phyloP scores from a whole-genome alignment of 257 asterid genomes.

The Solanum medicagineum region DNA sequence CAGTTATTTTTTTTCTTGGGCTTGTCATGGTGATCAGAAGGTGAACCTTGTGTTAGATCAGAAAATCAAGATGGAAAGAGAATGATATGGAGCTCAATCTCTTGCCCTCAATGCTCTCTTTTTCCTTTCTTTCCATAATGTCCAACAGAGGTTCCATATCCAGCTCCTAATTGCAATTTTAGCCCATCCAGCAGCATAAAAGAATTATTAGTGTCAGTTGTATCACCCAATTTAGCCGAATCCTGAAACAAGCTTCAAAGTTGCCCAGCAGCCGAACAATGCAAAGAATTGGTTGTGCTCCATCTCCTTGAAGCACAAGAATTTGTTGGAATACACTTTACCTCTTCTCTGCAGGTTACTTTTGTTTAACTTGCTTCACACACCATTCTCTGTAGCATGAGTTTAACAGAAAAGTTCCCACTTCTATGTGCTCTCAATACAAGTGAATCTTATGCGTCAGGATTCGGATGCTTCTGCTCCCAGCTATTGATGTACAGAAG shows the following conservation, averaged over 20 bases:
- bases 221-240: neutral
- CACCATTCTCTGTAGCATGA: neutral
- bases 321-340: neutral
- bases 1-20: neutral
- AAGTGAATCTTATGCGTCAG: neutral
- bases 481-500: neutral
- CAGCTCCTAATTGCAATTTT: neutral
- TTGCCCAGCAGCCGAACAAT: neutral
- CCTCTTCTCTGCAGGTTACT: neutral
- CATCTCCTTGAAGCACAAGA: neutral
- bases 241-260: neutral
- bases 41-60: too few relatives aligned
- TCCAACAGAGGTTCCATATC: neutral
- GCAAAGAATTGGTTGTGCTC: neutral
- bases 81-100: neutral
- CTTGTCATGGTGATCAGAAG: neutral
- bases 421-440: neutral
- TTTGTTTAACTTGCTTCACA: neutral
- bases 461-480: neutral
- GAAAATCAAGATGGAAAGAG: neutral
- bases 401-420: neutral
- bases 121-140: neutral
- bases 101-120: neutral
- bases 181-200: neutral
- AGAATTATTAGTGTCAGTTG: neutral